phyloP scores from a whole-genome alignment of 495 filamentous ascomycete genomes.

The Penicillium simplicissimum region DNA sequence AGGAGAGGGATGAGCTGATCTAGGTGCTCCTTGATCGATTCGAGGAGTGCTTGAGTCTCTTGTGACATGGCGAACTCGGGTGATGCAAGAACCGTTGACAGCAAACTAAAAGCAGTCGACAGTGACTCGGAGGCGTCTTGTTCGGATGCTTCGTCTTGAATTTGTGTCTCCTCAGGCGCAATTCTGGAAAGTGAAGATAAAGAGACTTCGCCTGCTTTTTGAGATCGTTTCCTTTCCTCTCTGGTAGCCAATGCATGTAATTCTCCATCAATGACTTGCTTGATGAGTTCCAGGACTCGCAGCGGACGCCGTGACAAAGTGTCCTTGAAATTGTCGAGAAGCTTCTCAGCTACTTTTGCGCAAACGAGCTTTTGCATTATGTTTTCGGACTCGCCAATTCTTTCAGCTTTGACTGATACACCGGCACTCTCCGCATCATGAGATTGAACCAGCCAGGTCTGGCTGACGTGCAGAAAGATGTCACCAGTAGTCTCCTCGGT shows the following conservation, averaged over 20 bases:
- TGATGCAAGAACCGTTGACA: conserved; percentile 66
- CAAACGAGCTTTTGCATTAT: conserved; percentile 54
- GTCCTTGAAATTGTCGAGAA: conserved; percentile 66
- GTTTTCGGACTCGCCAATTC: conserved; percentile 36
- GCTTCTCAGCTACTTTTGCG: conserved; percentile 64
- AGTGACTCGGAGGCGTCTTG: conserved; percentile 54
- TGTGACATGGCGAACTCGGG: conserved; percentile 57
- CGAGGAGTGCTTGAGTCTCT: conserved; percentile 46
- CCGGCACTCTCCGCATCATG: background rate
- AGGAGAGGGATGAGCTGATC: conserved; percentile 46
- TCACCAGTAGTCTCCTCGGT: conserved; percentile 59
- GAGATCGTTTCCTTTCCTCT: conserved; percentile 3
- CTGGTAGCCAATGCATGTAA: conserved; percentile 18
- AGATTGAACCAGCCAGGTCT: conserved; percentile 56
- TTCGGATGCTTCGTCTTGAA: conserved; percentile 23
- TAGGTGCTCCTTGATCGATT: conserved; percentile 51
- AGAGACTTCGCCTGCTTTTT: conserved; percentile 29
- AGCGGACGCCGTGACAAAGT: conserved; percentile 64
- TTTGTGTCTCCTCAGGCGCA: conserved; percentile 21
- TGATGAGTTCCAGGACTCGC: conserved; percentile 62
- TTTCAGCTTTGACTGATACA: conserved; percentile 5
- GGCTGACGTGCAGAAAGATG: conserved; percentile 64
- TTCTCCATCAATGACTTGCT: conserved; percentile 55
- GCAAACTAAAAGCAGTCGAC: conserved; percentile 62
- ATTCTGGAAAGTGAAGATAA: conserved; percentile 43